phyloP scores from a whole-genome alignment of 768 basidiomycete species.

The Piloderma croceum region DNA sequence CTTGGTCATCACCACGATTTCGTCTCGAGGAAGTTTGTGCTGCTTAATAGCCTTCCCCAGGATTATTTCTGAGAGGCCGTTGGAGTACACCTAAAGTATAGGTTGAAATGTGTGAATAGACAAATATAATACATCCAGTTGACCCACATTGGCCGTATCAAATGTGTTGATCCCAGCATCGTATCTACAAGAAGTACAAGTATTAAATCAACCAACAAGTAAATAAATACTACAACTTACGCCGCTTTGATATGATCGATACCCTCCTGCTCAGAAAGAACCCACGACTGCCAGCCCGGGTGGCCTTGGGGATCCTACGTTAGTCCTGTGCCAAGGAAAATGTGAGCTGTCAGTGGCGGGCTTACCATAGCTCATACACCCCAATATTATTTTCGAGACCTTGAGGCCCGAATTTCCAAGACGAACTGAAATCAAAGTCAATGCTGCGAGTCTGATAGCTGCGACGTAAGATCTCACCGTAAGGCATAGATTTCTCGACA shows the following conservation, averaged over 20 bases:
- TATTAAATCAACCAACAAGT: too few relatives aligned
- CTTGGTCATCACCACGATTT: conserved; percentile 50
- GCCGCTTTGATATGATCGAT: conserved; percentile 43
- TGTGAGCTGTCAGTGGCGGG: too few relatives aligned
- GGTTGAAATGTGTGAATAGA: neutral
- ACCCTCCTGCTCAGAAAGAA: conserved; percentile 39
- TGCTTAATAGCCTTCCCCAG: conserved; percentile 43
- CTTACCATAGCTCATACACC: conserved; percentile 29
- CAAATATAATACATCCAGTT: conserved; percentile 6
- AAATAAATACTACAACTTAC: too few relatives aligned
- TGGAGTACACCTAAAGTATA: conserved; percentile 26
- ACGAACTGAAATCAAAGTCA: conserved; percentile 28
- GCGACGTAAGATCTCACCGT: too few relatives aligned
- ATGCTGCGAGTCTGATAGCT: too few relatives aligned
- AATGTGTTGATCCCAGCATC: conserved; percentile 33
- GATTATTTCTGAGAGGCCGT: conserved; percentile 36
- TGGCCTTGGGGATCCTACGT: too few relatives aligned
- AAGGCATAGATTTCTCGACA: too few relatives aligned
- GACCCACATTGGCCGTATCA: conserved; percentile 21
- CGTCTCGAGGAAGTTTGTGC: conserved; percentile 38
- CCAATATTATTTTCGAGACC: conserved; percentile 35
- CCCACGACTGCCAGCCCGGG: conserved; percentile 36
- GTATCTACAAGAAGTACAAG: too few relatives aligned
- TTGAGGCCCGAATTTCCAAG: conserved; percentile 38
- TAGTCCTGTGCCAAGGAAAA: too few relatives aligned